These are phyloP conservation scores for Trichophyton rubrum DNA, from an alignment of 2,329 filamentous ascomycete species.

Conservation along the genomic window DNA sequence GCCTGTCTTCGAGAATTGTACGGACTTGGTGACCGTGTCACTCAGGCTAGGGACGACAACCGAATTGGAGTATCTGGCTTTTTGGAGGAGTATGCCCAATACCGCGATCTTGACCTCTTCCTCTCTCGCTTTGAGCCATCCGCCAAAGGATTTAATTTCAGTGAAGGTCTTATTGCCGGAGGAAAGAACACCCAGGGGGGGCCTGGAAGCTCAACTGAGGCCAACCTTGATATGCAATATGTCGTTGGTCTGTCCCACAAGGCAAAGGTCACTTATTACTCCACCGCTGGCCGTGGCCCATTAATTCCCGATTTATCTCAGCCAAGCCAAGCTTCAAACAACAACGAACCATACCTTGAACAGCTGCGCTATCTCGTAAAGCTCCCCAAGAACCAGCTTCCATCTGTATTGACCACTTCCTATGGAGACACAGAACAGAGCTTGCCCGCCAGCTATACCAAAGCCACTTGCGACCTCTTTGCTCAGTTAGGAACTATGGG, in stretches of 20 bases:
- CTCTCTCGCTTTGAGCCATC: conserved; percentile 43
- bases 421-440: conserved; percentile 57
- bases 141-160: conserved; percentile 43
- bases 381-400: conserved; percentile 43
- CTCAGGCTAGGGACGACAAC: conserved; percentile 25
- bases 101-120: conserved; percentile 46
- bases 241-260: conserved; percentile 44
- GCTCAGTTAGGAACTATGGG: conserved; percentile 54
- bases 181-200: conserved; percentile 41
- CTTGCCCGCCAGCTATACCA: conserved; percentile 47
- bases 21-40: conserved; percentile 32
- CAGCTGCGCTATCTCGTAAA: conserved; percentile 49
- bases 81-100: conserved; percentile 41
- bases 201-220: conserved; percentile 39
- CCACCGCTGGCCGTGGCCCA: conserved; percentile 45
- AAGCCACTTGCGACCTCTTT: conserved; percentile 49
- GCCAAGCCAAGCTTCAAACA: conserved; percentile 30
- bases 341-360: conserved; percentile 55
- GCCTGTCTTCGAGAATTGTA: conserved; percentile 41
- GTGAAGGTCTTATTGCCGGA: conserved; percentile 44
- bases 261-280: conserved; percentile 43
- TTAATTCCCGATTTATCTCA: conserved; percentile 39
- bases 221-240: conserved; percentile 53
- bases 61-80: conserved; percentile 38
- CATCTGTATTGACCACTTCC: conserved; percentile 54